Conservation (phyloP, 2,329 filamentous ascomycete species). For the Cordyceps tenuipes region DNA sequence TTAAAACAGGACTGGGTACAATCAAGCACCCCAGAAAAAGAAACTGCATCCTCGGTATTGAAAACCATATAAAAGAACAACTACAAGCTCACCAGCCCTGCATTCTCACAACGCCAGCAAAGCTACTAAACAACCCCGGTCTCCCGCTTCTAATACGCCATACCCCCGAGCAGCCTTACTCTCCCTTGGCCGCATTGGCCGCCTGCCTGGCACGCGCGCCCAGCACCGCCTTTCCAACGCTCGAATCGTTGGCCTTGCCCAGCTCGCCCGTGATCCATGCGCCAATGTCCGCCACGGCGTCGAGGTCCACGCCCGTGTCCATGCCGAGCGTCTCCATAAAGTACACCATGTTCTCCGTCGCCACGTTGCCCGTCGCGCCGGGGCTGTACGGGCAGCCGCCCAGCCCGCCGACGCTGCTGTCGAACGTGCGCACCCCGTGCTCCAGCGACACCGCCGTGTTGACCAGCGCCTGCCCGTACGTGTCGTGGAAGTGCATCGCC, state of each 20-base stretch:
- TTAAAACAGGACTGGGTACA: too few relatives aligned
- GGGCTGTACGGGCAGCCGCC: conserved; percentile 82
- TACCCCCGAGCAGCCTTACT: background rate
- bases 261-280: conserved; percentile 61
- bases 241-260: conserved; percentile 54
- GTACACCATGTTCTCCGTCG: conserved; percentile 77
- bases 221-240: conserved; percentile 57
- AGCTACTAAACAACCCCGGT: background rate
- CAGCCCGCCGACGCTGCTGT: conserved; percentile 69
- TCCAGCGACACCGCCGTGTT: conserved; percentile 72
- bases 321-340: conserved; percentile 67
- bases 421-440: conserved; percentile 70
- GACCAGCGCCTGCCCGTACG: conserved; percentile 76
- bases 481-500: conserved; percentile 84
- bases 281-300: conserved; percentile 59
- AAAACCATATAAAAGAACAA: background rate
- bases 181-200: conserved; percentile 18
- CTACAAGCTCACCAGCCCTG: background rate
- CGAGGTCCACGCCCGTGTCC: conserved; percentile 63
- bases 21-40: too few relatives aligned
- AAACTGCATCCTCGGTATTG: background rate
- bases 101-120: background rate
- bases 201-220: conserved; percentile 34
- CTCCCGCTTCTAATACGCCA: background rate
- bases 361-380: conserved; percentile 78